phyloP scores from a whole-genome alignment of 2,329 filamentous ascomycete genomes.

The Trichoderma guizhouense region DNA sequence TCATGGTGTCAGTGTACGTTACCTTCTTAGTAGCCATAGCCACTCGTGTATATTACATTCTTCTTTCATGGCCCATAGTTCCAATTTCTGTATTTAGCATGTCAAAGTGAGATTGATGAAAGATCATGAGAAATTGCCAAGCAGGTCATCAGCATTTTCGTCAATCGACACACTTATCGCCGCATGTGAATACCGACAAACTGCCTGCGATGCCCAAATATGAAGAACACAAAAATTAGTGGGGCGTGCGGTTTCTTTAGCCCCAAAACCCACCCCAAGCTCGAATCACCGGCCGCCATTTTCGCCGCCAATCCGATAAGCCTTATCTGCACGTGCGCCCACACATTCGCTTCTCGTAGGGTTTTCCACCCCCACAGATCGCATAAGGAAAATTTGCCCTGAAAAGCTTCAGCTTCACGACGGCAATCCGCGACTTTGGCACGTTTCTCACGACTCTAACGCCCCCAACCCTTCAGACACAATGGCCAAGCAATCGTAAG shows the following conservation, averaged over 20 bases:
- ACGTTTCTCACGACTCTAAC: slow-evolving; percentile 39
- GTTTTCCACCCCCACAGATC: slow-evolving; percentile 41
- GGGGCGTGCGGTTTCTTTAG: neutral
- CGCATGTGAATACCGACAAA: neutral
- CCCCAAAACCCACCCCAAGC: neutral
- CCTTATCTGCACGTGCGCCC: slow-evolving; percentile 33
- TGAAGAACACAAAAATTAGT: neutral
- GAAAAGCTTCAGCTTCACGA: slow-evolving; percentile 35
- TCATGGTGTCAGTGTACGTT: neutral
- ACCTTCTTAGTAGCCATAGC: neutral
- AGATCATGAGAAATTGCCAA: neutral
- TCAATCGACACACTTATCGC: neutral
- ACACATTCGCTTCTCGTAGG: slow-evolving; percentile 35
- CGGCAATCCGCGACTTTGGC: slow-evolving; percentile 36
- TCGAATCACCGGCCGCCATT: neutral
- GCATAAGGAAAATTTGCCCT: slow-evolving; percentile 33
- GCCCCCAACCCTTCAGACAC: slow-evolving; percentile 46
- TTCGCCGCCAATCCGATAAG: slow-evolving; percentile 21
- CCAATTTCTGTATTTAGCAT: neutral
- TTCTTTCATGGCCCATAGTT: neutral
- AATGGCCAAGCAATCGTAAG: slow-evolving; percentile 65
- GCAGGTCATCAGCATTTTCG: neutral
- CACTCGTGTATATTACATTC: neutral
- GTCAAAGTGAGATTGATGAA: neutral
- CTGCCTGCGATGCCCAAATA: neutral